Evolutionary conservation across 163 green algal species (phyloP), one percentile per base, ranked within the genome.

Genomic region (Trebouxiophyceae sp.): DNA sequence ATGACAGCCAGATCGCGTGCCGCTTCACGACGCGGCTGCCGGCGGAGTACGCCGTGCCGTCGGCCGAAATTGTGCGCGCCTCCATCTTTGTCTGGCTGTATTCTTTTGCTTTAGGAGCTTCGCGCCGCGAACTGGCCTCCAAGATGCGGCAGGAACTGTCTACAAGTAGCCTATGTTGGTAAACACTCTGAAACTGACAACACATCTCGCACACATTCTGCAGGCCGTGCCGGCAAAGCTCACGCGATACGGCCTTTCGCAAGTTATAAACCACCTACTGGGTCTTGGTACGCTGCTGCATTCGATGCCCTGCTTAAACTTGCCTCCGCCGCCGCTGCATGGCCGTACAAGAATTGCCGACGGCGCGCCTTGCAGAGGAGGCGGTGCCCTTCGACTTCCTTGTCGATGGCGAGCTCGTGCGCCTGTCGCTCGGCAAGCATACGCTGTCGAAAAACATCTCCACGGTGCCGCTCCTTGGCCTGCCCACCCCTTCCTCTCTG

Each of bases 181-280:
- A n/a, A n/a, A n/a, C n/a, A n/a, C n/a, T n/a, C n/a, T n/a, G n/a
- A n/a, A n/a, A n/a, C n/a, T n/a, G n/a, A n/a, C n/a, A n/a, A n/a
- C n/a, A n/a, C n/a, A n/a, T n/a, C n/a, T n/a, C n/a, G n/a, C n/a
- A n/a, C n/a, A n/a, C n/a, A n/a, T n/a, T n/a, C n/a, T 77, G 50
- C 81, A 95, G 88, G 83, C 89, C 16, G 86, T 98, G 7, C 93
- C 93, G 0, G 77, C 80, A 2, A 86, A 78, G 27, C 66, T 97
- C 16, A 95, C 92, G 31, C 88, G 93, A n/a, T 93, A 95, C 74
- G 93, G 93, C 0, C 77, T 98, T 3, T 97, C 88, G 1, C 91
- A 97, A 73, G 85, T 98, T 44, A 84, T 98, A 77, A 98, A 98
- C 66, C 85, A 91, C 69, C 69, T 98, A 12, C 81, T 98, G 1